These are phyloP conservation scores for Helenozyma baotianmanensis DNA, from an alignment of 805 yeast genomes.

Conservation along the genomic window DNA sequence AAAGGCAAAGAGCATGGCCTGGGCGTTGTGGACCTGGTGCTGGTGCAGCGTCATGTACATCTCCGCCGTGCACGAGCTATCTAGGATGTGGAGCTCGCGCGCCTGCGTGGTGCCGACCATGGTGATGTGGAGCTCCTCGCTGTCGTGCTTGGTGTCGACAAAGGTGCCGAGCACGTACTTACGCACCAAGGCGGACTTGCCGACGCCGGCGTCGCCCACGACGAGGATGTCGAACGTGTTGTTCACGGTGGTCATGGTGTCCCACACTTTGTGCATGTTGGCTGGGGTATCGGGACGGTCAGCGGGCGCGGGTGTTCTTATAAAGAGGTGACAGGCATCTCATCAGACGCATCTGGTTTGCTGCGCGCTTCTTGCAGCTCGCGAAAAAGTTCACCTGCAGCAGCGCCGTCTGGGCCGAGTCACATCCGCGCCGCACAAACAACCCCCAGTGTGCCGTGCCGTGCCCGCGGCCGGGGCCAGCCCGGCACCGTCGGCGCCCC, in stretches of 20 bases:
- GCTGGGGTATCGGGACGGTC: not conserved
- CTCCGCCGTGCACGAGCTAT: conserved; percentile 23
- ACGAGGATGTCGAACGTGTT: conserved; percentile 13
- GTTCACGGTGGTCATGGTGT: conserved; percentile 10
- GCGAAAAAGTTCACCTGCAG: too few species aligned
- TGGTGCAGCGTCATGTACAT: conserved; percentile 22
- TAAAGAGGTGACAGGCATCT: too few species aligned
- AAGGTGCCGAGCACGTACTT: conserved; percentile 11
- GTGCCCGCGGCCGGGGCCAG: too few species aligned
- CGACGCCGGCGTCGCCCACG: conserved; percentile 13
- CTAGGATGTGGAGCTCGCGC: conserved; percentile 29
- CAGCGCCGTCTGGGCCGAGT: too few species aligned
- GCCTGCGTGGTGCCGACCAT: conserved; percentile 3
- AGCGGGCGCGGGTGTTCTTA: not conserved
- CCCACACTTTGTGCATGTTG: conserved; percentile 2
- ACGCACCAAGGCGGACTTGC: conserved; percentile 13
- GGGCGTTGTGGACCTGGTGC: conserved; percentile 27
- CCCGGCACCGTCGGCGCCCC: too few species aligned
- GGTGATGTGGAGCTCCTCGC: conserved; percentile 8
- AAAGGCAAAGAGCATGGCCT: conserved; percentile 26
- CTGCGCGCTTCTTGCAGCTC: too few species aligned
- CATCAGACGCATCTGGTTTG: too few species aligned
- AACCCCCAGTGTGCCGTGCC: too few species aligned
- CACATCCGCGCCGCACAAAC: too few species aligned
- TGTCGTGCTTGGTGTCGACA: conserved; percentile 4